Base-by-base conservation (phyloP, 2,329 filamentous ascomycete species). In the Claviceps capensis region DNA sequence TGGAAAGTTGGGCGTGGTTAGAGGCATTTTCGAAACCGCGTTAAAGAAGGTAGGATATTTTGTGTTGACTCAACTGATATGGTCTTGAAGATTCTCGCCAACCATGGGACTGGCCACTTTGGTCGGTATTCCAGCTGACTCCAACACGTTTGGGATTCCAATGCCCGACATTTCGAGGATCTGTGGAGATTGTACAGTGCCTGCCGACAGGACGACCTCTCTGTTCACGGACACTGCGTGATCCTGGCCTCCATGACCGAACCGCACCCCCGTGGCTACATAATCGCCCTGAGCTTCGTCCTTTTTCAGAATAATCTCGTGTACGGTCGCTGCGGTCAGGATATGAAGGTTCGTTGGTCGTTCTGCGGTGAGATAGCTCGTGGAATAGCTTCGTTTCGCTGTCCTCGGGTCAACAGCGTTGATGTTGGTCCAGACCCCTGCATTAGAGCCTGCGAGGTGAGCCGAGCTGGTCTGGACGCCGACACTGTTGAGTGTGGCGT, bases 91-190 rank as follows among this genome's bases (percentile, higher is more conserved):
- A 54, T 76, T 76, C 58, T 72, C 69, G 50, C 73, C 73, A 2
- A 76, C 75, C 2, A 65, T 67, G 1, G 70, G 66, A 40, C 72
- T 66, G 38, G 69, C 62, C 9, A 74, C 63, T 41, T 71, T 62
- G 19, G 65, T 56, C 0, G 60, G 55, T 30, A 76, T 65, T 9
- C 64, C 65, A 4, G 70, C 68, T n/a, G 58, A 59, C 8, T 60
- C 51, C 37, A 75, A 57, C 2, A 75, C 54, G 0, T 60, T 53
- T 0, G 58, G 55, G 46, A 70, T 67, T 4, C 81, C 81, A 41
- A 85, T 71, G 0, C 81, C 81, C 0, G 78, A 82, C 2, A 82
- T 66, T 56, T 84, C 80, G n/a, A 77, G 71, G 16, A 80, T 66
- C 62, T 76, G 78, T 5, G 74, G 81, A 9, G 76, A 80, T 59